phyloP scores from a whole-genome alignment of 306 rosid species.

The Luffa aegyptiaca region DNA sequence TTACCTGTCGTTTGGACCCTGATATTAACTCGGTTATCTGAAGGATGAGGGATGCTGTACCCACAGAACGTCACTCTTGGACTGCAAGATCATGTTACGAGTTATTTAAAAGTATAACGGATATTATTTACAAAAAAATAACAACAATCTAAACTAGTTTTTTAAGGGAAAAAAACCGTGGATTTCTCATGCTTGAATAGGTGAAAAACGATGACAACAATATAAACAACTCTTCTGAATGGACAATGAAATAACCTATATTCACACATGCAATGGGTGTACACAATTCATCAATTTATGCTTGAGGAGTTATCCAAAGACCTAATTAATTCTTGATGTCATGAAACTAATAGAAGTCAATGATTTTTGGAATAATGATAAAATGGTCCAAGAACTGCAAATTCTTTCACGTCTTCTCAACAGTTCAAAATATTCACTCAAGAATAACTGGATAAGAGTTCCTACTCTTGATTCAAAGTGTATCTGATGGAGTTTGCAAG shows the following conservation, averaged over 20 bases:
- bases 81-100: constrained; percentile 28
- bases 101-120: neutral
- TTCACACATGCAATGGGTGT: neutral
- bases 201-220: neutral
- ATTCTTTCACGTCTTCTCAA: neutral
- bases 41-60: constrained; percentile 90
- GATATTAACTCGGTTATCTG: constrained; percentile 67
- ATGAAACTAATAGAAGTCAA: neutral
- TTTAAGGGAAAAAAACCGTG: neutral
- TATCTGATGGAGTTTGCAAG: constrained; percentile 59
- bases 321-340: neutral
- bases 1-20: constrained; percentile 78
- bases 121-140: neutral
- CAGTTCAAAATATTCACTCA: neutral
- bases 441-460: neutral
- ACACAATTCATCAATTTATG: neutral
- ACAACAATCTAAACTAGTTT: neutral
- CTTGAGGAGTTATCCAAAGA: neutral
- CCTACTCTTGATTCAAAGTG: constrained; percentile 72
- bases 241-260: neutral
- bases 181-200: neutral
- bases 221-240: neutral
- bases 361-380: neutral
- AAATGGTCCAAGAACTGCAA: neutral
- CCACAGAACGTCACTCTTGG: constrained; percentile 65